Base-by-base conservation (phyloP, 225 moss, liverwort and hornwort genomes). In the Straminergon stramineum region DNA sequence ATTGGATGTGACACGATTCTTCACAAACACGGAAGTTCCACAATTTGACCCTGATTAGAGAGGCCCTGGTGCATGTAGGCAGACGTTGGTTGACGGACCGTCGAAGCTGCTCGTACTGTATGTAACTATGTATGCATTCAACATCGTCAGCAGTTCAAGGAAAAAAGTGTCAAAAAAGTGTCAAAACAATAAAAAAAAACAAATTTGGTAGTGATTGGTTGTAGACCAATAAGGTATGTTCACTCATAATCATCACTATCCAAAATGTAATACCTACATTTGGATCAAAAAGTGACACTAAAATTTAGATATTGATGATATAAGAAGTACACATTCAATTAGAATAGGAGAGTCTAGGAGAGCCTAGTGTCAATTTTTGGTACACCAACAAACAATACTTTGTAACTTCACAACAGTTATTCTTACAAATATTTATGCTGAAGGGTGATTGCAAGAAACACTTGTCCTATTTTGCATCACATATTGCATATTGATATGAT, bases 321-420 rank as follows among this genome's bases (percentile, higher is more conserved):
- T 13, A 70, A 39, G 39, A 39, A 23, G 7, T 24, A 23, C 4
- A 23, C 4, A 39, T 70, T 39, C 39, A 39, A 39, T 67, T 70
- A 23, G 4, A 70, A 23, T 0, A 4, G 0, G 13, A 70, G 23
- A 70, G 2, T 2, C 1, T 13, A 23, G 22, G 24, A 39, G 3
- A 24, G 14, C 0, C 14, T 24, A 39, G 39, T 70, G 24, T 70
- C 14, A 8, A 7, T 39, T 39, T 39, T 39, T 39, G 13, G 8
- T 39, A 12, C 24, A 39, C 39, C 39, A 8, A 70, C 7, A 39
- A 39, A 39, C 5, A 24, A 24, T 70, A 13, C 4, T 39, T 70
- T 7, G 39, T 7, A 70, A 15, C 24, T 39, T 24, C 5, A 70
- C 39, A 70, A 24, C 39, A n/a, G n/a, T 39, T 39, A 24, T 39